Evolutionary conservation across 371 early-diverging fungal genomes (phyloP), one percentile per base, ranked within the genome.

Genomic region (Syncephalastrum monosporum): DNA sequence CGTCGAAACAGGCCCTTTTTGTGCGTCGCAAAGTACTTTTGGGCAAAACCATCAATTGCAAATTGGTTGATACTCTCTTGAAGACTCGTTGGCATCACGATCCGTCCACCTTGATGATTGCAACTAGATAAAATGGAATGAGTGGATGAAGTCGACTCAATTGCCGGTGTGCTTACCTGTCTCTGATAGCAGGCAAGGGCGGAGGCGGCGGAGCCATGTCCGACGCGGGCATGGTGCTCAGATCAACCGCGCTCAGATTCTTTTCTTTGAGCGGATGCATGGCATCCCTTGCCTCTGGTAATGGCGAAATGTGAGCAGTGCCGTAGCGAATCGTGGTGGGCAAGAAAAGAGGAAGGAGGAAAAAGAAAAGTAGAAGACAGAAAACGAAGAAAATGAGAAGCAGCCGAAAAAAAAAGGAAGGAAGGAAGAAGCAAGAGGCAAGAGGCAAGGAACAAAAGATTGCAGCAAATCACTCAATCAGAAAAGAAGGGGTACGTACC

Each of bases 1-100:
- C 90, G 84, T 57, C 94, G 79, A 56, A 97, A 90, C 6, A 78
- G 67, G 0, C 97, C 96, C 45, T 84, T 81, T 71, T 91, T 92
- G 61, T 95, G 96, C 4, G 90, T 89, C 0, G 92, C 72, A 77
- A 98, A 98, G 71, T 93, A 93, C 62, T 91, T 91, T 71, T 87
- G 74, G 3, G 96, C 98, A 78, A 92, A 97, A 1, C 95, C 93
- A 44, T 93, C 92, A 63, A 96, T 93, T 19, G 86, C 82, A 72
- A 92, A 94, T 55, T 87, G 83, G 44, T 70, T 83, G 17, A 94
- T 89, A 46, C 93, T 89, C 13, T 80, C 61, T 60, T 84, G 79
- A 42, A 93, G 59, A 29, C 82, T 84, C 38, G 74, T 66, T 14
- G 92, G 91, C 10, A 88, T 68, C 14, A 72, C 61, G 38, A 33